A percentile compares a stretch with the other conserved stretches of the same genome.
Evolutionary conservation across 192 early-diverging fungal species (phyloP).

Genomic region (Entrophospora sp.): DNA sequence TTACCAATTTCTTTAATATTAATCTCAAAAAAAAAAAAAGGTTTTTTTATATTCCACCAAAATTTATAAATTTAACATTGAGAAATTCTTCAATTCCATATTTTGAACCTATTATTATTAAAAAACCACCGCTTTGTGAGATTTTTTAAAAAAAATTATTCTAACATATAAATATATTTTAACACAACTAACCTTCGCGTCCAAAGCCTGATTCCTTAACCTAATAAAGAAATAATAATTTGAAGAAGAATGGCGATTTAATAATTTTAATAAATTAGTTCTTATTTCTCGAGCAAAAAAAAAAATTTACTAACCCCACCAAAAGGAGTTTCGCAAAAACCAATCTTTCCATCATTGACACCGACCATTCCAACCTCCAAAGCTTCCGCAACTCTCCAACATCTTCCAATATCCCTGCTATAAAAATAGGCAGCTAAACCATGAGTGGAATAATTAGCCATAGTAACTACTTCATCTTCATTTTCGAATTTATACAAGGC

Average conservation of each 20-base stretch:
- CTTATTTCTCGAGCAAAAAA: no score
- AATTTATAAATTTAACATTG: conserved; percentile 59
- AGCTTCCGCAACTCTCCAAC: conserved; percentile 71
- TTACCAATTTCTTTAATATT: no score
- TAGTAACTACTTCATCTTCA: conserved; percentile 68
- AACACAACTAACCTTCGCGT: conserved; percentile 48
- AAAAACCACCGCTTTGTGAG: neutral
- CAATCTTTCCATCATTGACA: conserved; percentile 63
- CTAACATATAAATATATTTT: neutral
- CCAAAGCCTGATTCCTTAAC: conserved; percentile 65
- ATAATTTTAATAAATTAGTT: neutral
- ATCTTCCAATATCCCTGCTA: conserved; percentile 61
- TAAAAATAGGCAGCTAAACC: conserved; percentile 86
- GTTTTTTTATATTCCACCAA: conserved; percentile 30
- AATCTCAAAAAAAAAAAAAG: no score
- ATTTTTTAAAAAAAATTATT: neutral
- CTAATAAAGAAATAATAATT: conserved; percentile 6
- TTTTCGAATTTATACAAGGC: conserved; percentile 65
- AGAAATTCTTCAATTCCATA: conserved; percentile 64
- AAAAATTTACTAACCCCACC: conserved; percentile 49
- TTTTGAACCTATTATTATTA: conserved; percentile 19
- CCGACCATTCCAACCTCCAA: conserved; percentile 89
- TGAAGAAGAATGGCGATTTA: neutral
- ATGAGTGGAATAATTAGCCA: conserved; percentile 63
- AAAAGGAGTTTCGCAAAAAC: conserved; percentile 50